Base-by-base conservation (phyloP, 257 asterid species). In the Striga asiatica region DNA sequence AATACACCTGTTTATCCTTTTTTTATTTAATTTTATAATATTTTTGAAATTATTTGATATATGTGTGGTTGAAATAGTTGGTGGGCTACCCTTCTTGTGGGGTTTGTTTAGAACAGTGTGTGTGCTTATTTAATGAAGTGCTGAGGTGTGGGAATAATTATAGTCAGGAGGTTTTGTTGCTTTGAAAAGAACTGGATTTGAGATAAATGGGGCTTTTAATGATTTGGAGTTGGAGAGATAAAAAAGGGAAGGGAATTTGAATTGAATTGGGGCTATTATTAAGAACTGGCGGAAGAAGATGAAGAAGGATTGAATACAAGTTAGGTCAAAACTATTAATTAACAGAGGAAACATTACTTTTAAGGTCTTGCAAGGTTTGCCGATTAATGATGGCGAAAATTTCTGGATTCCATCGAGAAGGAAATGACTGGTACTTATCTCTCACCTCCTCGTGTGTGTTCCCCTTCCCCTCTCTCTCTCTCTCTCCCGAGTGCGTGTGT, bases 351-450 rank as follows among this genome's bases (percentile, higher is more conserved):
- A n/a, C n/a, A n/a, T n/a, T n/a, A n/a, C n/a, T 21, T 64, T 23
- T 10, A 2, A 25, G 22, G 50, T 49, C 50, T 32, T 68, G 56
- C 27, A 57, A 29, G 56, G 20, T 39, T 60, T 71, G 55, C 54
- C 47, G 46, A 39, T 24, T 62, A 66, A 82, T 91, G 96, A 76
- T 60, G 82, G 76, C n/a, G 42, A 91, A 75, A 76, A 66, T 61
- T 56, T 55, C 93, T 64, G 81, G 74, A 16, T 87, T 91, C 70
- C 78, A 66, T 61, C 87, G 84, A 18, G 74, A 87, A 66, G 98
- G 88, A 75, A 71, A 82, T 72, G 83, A 82, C 78, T 87, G 98
- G 98, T 91, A 74, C 20, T 51, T 57, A 27, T 50, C 60, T 46
- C 12, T 37, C 65, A 48, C 6, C 11, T 47, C 43, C 6, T 3